Evolutionary conservation across 2,329 filamentous ascomycete genomes (phyloP).

Genomic region (Aspergillus hortae): DNA sequence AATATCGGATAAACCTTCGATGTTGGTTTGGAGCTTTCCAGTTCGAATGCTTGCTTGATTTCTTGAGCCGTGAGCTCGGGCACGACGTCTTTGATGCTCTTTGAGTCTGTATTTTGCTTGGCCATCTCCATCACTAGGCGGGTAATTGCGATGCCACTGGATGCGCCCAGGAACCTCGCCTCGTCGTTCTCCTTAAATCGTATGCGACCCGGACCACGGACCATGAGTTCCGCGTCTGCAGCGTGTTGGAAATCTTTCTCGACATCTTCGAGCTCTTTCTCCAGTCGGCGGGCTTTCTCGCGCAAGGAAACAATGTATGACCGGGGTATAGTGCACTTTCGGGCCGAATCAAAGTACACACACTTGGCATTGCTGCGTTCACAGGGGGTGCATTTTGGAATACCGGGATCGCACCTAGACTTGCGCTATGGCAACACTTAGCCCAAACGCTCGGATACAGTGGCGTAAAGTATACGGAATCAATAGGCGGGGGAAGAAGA

Average conservation of each 20-base stretch:
- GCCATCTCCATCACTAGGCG: slow-evolving; percentile 94
- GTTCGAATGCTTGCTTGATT: slow-evolving; percentile 64
- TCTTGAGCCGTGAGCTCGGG: slow-evolving; percentile 67
- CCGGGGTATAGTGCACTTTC: slow-evolving; percentile 79
- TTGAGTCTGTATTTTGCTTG: slow-evolving; percentile 86
- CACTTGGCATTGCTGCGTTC: slow-evolving; percentile 87
- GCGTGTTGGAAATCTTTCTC: slow-evolving; percentile 72
- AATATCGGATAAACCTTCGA: slow-evolving; percentile 87
- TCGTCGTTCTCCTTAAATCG: slow-evolving; percentile 82
- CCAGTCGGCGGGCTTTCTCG: slow-evolving; percentile 76
- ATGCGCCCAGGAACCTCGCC: slow-evolving; percentile 85
- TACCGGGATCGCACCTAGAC: slow-evolving; percentile 88
- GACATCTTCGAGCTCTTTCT: slow-evolving; percentile 74
- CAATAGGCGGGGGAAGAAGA: neutral
- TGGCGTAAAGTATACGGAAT: neutral
- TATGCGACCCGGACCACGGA: slow-evolving; percentile 81
- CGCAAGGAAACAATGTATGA: slow-evolving; percentile 91
- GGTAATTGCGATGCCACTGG: slow-evolving; percentile 93
- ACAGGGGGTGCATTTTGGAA: slow-evolving; percentile 88
- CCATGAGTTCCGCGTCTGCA: slow-evolving; percentile 74
- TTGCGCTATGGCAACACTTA: slow-evolving; percentile 63
- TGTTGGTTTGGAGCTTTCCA: slow-evolving; percentile 64
- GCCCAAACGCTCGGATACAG: neutral
- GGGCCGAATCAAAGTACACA: slow-evolving; percentile 91
- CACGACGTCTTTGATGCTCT: slow-evolving; percentile 88